A percentile compares a stretch with the other conserved stretches of the same genome.
Conservation (phyloP, 2,329 filamentous ascomycete genomes). For the Colletotrichum godetiae region DNA sequence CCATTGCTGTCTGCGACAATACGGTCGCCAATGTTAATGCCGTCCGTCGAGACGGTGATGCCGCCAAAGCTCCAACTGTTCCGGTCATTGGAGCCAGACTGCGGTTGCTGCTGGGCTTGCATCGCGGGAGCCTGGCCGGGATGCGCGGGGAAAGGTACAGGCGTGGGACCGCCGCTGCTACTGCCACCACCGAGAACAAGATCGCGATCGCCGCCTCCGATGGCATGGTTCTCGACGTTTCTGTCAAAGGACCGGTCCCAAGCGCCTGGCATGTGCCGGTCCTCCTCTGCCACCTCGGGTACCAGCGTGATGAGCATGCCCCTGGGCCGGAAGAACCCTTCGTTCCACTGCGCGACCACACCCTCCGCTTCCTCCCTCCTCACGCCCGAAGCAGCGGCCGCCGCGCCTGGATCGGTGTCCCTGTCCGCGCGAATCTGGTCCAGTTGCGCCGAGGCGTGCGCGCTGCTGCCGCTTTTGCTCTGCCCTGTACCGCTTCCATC, state of each 20-base stretch:
- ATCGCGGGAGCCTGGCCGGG: constrained; percentile 24
- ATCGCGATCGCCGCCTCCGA: not conserved
- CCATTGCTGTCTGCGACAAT: constrained; percentile 58
- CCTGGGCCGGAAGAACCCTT: constrained; percentile 64
- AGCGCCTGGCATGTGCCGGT: constrained; percentile 43
- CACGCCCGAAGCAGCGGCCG: not conserved
- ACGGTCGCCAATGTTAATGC: constrained; percentile 54
- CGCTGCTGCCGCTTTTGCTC: constrained; percentile 39
- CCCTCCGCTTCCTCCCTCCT: constrained; percentile 36
- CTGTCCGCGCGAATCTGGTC: constrained; percentile 46
- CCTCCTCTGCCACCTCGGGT: constrained; percentile 37
- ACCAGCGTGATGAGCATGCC: constrained; percentile 55
- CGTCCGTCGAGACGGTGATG: constrained; percentile 55
- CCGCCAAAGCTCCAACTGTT: constrained; percentile 47
- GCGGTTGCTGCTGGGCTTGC: constrained; percentile 30
- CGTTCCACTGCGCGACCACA: constrained; percentile 66
- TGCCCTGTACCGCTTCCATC: constrained; percentile 14
- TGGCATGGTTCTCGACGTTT: constrained; percentile 11
- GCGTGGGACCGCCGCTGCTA: not conserved
- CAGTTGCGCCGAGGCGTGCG: constrained; percentile 55
- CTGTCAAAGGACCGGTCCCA: constrained; percentile 46
- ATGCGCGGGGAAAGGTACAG: constrained; percentile 8
- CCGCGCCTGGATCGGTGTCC: constrained; percentile 46
- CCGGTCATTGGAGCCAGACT: constrained; percentile 37
- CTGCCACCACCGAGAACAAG: not conserved